A percentile compares a stretch with the other conserved stretches of the same genome.
Evolutionary conservation across 23 red algal genomes (phyloP).

Genomic region (Chondrus crispus): DNA sequence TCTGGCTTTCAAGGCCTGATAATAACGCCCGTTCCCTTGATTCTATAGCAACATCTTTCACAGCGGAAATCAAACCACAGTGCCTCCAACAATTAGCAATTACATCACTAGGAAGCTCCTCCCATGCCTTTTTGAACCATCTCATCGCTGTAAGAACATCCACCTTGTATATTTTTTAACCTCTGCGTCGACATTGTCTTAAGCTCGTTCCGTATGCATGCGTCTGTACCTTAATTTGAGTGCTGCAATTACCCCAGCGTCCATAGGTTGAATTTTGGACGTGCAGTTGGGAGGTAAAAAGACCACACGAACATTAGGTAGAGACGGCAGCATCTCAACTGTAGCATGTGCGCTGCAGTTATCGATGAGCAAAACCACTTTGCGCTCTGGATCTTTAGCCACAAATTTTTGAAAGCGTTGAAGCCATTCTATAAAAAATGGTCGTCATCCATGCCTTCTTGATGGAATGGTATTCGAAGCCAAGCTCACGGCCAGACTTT

Average conservation of each 20-base stretch:
- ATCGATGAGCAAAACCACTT: neutral
- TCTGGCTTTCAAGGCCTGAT: too few species aligned
- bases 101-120: neutral
- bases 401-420: neutral
- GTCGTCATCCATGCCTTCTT: too few species aligned
- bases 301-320: neutral
- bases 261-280: neutral
- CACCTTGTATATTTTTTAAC: neutral
- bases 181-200: neutral
- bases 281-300: neutral
- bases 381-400: neutral
- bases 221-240: neutral
- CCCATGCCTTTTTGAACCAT: neutral
- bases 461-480: too few species aligned
- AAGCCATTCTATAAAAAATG: neutral
- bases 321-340: neutral
- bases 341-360: conserved; percentile 1
- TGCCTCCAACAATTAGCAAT: neutral
- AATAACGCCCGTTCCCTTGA: too few species aligned
- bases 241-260: neutral
- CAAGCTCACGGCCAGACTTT: too few species aligned
- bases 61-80: neutral
- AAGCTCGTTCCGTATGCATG: neutral
- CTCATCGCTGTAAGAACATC: neutral
- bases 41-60: too few species aligned